Conservation (phyloP, 148 eudicot genomes). For the Heliosperma pusillum region DNA sequence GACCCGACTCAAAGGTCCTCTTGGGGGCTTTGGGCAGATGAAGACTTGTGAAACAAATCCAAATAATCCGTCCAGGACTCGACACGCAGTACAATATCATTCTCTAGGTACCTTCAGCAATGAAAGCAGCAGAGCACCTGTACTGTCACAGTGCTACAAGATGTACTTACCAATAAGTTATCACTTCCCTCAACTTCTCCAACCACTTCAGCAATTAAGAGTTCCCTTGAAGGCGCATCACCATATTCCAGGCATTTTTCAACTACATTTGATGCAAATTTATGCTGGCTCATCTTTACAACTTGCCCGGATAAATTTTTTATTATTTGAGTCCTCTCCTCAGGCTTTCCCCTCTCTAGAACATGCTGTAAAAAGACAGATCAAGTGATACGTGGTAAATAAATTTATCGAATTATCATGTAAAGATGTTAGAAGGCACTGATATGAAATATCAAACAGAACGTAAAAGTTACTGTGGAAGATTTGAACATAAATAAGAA, state of each 20-base stretch:
- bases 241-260: slow-evolving; percentile 72
- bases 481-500: too few species aligned
- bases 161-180: slow-evolving; percentile 50
- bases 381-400: neutral
- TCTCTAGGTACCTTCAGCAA: neutral
- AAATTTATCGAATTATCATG: neutral
- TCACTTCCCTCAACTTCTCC: slow-evolving; percentile 55
- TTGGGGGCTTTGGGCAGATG: neutral
- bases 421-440: neutral
- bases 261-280: slow-evolving; percentile 78
- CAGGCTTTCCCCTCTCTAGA: slow-evolving; percentile 60
- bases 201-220: slow-evolving; percentile 54
- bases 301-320: slow-evolving; percentile 51
- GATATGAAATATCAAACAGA: too few species aligned
- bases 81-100: neutral
- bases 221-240: slow-evolving; percentile 47
- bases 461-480: too few species aligned
- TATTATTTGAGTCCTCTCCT: slow-evolving; percentile 52
- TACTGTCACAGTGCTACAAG: neutral
- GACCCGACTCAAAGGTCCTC: too few species aligned
- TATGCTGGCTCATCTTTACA: slow-evolving; percentile 80
- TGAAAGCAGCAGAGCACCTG: neutral
- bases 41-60: neutral
- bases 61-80: neutral
- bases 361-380: slow-evolving; percentile 55